Evolutionary conservation across 1,284 basidiomycete genomes (phyloP).

Genomic region (Rhodotorula mucilaginosa): DNA sequence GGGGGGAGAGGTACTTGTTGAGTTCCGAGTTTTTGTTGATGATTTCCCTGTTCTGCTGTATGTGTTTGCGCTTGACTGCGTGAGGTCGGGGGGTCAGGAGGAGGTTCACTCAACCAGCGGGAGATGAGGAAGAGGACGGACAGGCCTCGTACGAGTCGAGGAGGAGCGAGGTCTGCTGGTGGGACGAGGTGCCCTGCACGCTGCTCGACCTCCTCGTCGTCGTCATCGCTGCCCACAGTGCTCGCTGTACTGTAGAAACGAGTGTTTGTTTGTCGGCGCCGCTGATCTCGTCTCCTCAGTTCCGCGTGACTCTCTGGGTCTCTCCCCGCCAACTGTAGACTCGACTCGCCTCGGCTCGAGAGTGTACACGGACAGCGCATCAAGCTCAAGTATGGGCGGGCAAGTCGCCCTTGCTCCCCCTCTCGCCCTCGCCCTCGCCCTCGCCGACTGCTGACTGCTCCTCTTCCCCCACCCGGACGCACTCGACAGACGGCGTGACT

Average conservation of each 20-base stretch:
- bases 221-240: constrained; percentile 3
- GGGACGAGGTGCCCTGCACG: constrained; percentile 1
- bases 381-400: not conserved
- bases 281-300: not conserved
- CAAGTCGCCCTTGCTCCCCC: not conserved
- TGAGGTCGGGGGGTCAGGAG: not conserved
- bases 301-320: no score
- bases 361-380: no score
- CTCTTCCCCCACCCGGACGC: no score
- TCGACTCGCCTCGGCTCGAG: not conserved
- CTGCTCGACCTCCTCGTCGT: constrained; percentile 22
- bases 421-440: no score
- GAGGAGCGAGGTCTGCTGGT: constrained; percentile 30
- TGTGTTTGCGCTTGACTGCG: constrained; percentile 43
- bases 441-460: not conserved
- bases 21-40: constrained; percentile 44
- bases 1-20: constrained; percentile 29
- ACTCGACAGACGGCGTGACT: not conserved
- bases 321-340: not conserved
- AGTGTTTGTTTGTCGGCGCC: not conserved
- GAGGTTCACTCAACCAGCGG: constrained; percentile 2
- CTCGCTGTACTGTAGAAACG: not conserved
- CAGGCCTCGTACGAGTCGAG: constrained; percentile 38
- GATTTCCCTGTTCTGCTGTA: constrained; percentile 46
- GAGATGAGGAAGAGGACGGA: constrained; percentile 3